phyloP scores from a whole-genome alignment of 441 rosid genomes.

The Omphalea diandra region DNA sequence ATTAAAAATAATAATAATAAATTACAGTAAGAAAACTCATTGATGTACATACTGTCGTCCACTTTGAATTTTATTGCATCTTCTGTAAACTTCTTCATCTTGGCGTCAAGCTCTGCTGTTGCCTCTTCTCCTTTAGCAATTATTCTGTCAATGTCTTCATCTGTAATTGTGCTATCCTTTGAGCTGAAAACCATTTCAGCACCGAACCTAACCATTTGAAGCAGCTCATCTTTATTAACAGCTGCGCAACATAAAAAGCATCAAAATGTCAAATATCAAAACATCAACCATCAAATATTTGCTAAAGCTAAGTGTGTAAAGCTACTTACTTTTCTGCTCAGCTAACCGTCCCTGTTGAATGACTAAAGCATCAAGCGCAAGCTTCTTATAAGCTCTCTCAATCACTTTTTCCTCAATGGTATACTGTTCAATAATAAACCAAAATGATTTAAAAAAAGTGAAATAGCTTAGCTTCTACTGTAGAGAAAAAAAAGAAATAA shows the following conservation, averaged over 20 bases:
- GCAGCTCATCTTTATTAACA: slow-evolving; percentile 97
- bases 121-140: slow-evolving; percentile 99
- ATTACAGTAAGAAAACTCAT: slow-evolving; percentile 1
- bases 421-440: slow-evolving; percentile 58
- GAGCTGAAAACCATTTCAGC: slow-evolving; percentile 99
- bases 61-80: slow-evolving; percentile 98
- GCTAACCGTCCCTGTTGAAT: slow-evolving; percentile 99
- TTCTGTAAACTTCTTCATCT: slow-evolving; percentile 99
- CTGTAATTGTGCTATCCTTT: slow-evolving; percentile 96
- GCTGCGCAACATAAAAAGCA: slow-evolving; percentile 46
- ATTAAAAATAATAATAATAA: neutral
- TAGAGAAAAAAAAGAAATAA: slow-evolving; percentile 17
- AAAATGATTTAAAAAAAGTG: slow-evolving; percentile 19
- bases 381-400: slow-evolving; percentile 99
- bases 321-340: slow-evolving; percentile 87
- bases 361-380: slow-evolving; percentile 97
- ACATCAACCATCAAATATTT: neutral
- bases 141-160: slow-evolving; percentile 96
- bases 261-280: neutral
- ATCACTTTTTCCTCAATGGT: slow-evolving; percentile 99
- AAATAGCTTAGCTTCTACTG: slow-evolving; percentile 10
- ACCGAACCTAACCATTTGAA: slow-evolving; percentile 99
- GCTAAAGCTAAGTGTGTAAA: slow-evolving; percentile 14
- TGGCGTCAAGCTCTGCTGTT: slow-evolving; percentile 96
- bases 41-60: slow-evolving; percentile 82